phyloP scores from a whole-genome alignment of 768 basidiomycete species.

The Lactifluus echinatus region DNA sequence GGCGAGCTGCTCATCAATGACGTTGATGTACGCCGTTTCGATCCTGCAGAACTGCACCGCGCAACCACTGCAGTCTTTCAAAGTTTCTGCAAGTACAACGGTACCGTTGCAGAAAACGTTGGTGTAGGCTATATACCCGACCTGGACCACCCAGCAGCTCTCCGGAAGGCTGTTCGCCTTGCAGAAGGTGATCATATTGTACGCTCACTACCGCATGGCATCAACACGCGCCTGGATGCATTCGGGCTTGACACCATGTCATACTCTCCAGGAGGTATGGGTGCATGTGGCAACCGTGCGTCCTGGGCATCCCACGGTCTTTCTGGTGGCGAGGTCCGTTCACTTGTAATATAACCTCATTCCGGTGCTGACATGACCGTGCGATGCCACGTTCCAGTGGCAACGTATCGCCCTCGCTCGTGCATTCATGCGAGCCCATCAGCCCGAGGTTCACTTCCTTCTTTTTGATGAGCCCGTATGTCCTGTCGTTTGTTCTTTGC shows the following conservation, averaged over 20 bases:
- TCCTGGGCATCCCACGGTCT: constrained; percentile 49
- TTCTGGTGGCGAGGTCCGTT: constrained; percentile 74
- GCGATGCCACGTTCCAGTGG: constrained; percentile 45
- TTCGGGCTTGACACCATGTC: constrained; percentile 43
- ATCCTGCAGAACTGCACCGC: constrained; percentile 62
- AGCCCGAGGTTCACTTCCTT: constrained; percentile 67
- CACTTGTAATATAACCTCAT: not conserved
- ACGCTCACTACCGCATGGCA: constrained; percentile 55
- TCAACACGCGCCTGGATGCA: constrained; percentile 64
- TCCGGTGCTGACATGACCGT: constrained; percentile 4
- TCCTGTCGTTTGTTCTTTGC: constrained; percentile 10
- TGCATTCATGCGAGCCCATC: constrained; percentile 76
- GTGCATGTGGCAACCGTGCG: constrained; percentile 31
- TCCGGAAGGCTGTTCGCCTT: constrained; percentile 57
- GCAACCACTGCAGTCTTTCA: constrained; percentile 81
- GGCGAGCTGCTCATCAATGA: constrained; percentile 66
- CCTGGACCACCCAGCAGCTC: constrained; percentile 44
- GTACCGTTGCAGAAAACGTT: constrained; percentile 74
- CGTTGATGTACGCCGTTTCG: constrained; percentile 53
- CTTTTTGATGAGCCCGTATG: constrained; percentile 80
- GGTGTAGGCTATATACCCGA: constrained; percentile 72
- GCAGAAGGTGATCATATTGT: constrained; percentile 66
- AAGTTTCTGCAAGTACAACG: constrained; percentile 72
- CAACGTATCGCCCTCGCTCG: constrained; percentile 80
- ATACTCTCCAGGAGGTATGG: constrained; percentile 30